Evolutionary conservation across 1,284 basidiomycete species (phyloP).

Genomic region (Pseudozyma flocculosa): DNA sequence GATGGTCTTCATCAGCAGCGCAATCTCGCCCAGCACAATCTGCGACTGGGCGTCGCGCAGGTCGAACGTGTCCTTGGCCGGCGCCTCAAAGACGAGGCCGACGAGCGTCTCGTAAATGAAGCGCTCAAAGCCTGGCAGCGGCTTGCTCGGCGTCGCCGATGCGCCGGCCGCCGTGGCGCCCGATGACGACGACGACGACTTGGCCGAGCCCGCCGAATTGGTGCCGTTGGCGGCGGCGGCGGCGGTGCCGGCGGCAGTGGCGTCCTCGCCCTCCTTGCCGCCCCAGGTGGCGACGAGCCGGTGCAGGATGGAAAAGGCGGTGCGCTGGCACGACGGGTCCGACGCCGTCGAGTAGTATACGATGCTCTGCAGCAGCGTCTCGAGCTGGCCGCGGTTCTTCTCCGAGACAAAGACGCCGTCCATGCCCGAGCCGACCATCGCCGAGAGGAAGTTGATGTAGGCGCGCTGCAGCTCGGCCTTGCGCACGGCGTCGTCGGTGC

Average conservation of each 20-base stretch:
- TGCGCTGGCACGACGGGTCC: slow-evolving; percentile 67
- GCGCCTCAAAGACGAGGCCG: slow-evolving; percentile 78
- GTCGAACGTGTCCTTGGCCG: slow-evolving; percentile 78
- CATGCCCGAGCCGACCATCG: slow-evolving; percentile 73
- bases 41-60: slow-evolving; percentile 75
- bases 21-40: slow-evolving; percentile 30
- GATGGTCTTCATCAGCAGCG: slow-evolving; percentile 73
- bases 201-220: background rate
- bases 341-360: slow-evolving; percentile 61
- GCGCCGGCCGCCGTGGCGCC: background rate
- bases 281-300: slow-evolving; percentile 75
- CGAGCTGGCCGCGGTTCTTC: slow-evolving; percentile 78
- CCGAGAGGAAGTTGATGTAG: slow-evolving; percentile 81
- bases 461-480: slow-evolving; percentile 86
- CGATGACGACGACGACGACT: too few species aligned
- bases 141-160: background rate
- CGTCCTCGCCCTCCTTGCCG: too few species aligned
- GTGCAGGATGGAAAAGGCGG: slow-evolving; percentile 78
- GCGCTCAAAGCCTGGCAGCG: slow-evolving; percentile 82
- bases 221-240: slow-evolving; percentile 24
- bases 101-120: slow-evolving; percentile 89
- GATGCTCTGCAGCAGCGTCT: slow-evolving; percentile 70
- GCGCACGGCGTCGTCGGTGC: slow-evolving; percentile 84
- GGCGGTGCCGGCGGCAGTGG: too few species aligned
- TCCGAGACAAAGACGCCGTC: slow-evolving; percentile 82